Base-by-base conservation (phyloP, 768 basidiomycete species). In the Leucocoprinus leucothites region DNA sequence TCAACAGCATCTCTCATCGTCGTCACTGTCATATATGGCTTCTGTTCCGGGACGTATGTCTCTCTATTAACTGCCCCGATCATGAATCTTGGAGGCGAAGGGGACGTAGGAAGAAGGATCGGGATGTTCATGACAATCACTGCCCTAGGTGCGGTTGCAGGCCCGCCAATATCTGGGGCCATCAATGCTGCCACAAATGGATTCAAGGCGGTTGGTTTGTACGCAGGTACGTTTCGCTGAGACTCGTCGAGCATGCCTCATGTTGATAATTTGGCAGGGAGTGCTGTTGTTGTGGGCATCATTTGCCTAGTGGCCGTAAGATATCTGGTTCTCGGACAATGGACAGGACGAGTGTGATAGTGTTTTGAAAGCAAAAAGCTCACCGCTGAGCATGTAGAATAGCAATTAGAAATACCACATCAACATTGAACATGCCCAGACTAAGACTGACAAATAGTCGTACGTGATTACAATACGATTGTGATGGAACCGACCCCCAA, bases 91-190 rank as follows among this genome's bases (percentile, higher is more conserved):
- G 88, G 89, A 0, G 74, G 76, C 0, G 73, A 76, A 0, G 70
- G 69, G 2, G 87, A 90, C 55, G 77, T 87, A 0, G 89, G 89
- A 7, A 73, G 84, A 22, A 73, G 89, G 14, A 69, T 79, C 0
- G 88, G 89, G 7, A 82, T 88, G 75, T 81, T 80, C 57, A 72
- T 85, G 66, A 84, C 78, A 25, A 74, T 86, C 48, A 57, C 82
- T 19, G 77, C 87, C 0, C 38, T 89, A 13, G 86, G 86, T 11
- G 85, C 85, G 0, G 71, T 90, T 2, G 77, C 76, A 0, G 89
- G 89, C 0, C 86, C 87, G 2, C 89, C 89, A 1, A 86, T 90
- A 57, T 86, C 86, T 7, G 89, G 89, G 0, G 84, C 85, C 0
- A 87, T 91, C 59, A 77, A 78, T 54, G 65, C 65, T 0, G 71